Conservation (phyloP, 306 rosid species). For the Begonia loranthoides region DNA sequence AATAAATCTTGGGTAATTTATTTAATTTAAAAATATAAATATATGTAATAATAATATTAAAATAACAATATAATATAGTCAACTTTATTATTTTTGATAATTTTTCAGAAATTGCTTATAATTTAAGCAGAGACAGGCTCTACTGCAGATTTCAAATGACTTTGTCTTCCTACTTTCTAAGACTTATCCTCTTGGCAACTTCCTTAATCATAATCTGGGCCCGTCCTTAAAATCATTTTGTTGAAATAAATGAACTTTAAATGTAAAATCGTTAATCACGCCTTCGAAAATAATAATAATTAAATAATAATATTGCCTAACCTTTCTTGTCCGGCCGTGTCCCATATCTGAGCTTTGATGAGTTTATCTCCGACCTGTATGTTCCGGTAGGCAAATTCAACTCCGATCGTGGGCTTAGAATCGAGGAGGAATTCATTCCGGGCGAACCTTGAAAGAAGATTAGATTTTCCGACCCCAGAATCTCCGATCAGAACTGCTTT, state of each 20-base stretch:
- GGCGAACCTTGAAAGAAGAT: constrained; percentile 68
- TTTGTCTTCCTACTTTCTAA: not conserved
- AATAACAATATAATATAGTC: too few species aligned
- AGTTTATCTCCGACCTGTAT: constrained; percentile 51
- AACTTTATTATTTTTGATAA: too few species aligned
- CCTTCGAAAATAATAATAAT: too few species aligned
- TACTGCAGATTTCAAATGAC: not conserved
- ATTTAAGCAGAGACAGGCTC: not conserved
- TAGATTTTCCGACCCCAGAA: constrained; percentile 88
- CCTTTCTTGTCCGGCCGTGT: constrained; percentile 98
- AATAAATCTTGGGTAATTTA: too few species aligned
- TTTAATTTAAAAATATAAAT: too few species aligned
- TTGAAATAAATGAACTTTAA: not conserved
- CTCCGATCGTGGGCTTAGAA: constrained; percentile 88
- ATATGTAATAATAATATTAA: too few species aligned
- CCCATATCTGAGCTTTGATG: constrained; percentile 93
- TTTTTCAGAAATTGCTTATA: too few species aligned
- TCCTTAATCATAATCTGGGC: not conserved
- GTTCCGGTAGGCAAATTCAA: constrained; percentile 85
- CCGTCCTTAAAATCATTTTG: constrained; percentile 12
- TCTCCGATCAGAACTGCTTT: constrained; percentile 77
- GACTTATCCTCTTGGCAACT: not conserved
- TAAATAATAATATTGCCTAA: constrained; percentile 4
- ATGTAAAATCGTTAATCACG: not conserved
- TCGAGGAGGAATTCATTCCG: constrained; percentile 62